Conservation (phyloP, 2,329 filamentous ascomycete species). For the Aspergillus japonicus region DNA sequence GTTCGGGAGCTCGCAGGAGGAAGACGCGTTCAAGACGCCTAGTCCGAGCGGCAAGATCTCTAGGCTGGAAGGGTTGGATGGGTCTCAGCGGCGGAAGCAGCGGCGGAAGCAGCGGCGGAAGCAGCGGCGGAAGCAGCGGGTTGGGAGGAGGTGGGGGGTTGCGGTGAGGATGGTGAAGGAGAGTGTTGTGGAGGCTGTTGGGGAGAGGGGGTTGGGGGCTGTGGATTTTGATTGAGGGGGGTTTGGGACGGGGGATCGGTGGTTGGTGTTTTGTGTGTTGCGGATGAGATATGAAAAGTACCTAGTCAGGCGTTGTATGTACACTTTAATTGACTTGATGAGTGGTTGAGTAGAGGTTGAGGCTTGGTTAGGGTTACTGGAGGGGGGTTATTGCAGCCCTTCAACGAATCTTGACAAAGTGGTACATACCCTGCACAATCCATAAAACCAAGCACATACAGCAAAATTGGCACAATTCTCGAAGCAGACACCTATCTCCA, state of each 20-base stretch:
- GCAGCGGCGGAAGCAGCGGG: slow-evolving; percentile 10
- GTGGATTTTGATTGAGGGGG: slow-evolving; percentile 39
- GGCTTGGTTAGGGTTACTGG: no score
- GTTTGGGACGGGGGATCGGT: neutral
- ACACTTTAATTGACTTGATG: no score
- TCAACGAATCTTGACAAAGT: no score
- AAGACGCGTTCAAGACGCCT: slow-evolving; percentile 1
- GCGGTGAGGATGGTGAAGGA: slow-evolving; percentile 42
- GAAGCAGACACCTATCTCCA: no score
- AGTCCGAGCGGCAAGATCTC: slow-evolving; percentile 24
- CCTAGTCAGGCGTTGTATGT: no score
- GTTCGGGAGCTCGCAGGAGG: neutral
- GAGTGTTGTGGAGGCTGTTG: slow-evolving; percentile 44
- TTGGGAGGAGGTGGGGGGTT: slow-evolving; percentile 33
- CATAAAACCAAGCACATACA: no score
- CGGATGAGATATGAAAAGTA: no score
- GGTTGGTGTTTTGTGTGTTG: no score
- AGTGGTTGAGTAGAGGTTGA: no score
- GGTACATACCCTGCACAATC: no score
- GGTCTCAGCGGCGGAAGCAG: neutral
- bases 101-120: slow-evolving; percentile 10
- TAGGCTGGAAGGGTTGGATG: neutral
- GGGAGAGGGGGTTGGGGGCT: slow-evolving; percentile 46
- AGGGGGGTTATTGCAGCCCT: no score
- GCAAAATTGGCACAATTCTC: no score